These are phyloP conservation scores for Venturia oleaginea DNA, from an alignment of 2,329 filamentous ascomycete genomes.

Conservation along the genomic window DNA sequence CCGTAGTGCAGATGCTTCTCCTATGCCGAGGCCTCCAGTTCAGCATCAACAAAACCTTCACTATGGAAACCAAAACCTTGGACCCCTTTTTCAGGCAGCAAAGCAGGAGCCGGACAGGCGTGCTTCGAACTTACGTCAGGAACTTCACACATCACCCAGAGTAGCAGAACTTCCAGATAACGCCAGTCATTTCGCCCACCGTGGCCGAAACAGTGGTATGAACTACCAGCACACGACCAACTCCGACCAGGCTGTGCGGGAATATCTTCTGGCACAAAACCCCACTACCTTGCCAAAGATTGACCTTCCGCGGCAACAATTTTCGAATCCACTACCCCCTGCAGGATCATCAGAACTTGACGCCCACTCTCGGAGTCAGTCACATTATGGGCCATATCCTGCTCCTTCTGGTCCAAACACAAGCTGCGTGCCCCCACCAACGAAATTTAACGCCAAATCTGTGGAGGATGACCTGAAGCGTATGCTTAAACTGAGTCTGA, in stretches of 20 bases:
- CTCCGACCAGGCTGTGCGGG: constrained; percentile 2
- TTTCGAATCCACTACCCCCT: background rate
- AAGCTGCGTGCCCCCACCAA: constrained; percentile 7
- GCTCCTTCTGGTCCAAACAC: background rate
- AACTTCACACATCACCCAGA: constrained; percentile 20
- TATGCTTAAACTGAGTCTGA: constrained; percentile 26
- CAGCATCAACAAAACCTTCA: constrained; percentile 16
- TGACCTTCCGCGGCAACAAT: background rate
- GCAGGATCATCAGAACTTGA: background rate
- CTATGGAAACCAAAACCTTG: constrained; percentile 40
- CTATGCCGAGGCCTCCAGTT: background rate
- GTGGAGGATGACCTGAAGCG: constrained; percentile 33
- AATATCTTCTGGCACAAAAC: background rate
- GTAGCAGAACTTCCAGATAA: constrained; percentile 9
- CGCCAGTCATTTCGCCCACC: constrained; percentile 14
- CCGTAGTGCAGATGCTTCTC: constrained; percentile 7
- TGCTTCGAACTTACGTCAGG: constrained; percentile 35
- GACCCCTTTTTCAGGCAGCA: constrained; percentile 39
- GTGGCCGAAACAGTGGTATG: background rate
- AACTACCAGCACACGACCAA: background rate
- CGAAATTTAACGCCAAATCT: constrained; percentile 21
- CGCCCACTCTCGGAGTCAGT: background rate
- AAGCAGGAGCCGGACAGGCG: constrained; percentile 33
- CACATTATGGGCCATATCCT: background rate
- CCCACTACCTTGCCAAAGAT: background rate